Evolutionary conservation across 495 filamentous ascomycete genomes (phyloP).

Genomic region (Trichoderma asperelloides): DNA sequence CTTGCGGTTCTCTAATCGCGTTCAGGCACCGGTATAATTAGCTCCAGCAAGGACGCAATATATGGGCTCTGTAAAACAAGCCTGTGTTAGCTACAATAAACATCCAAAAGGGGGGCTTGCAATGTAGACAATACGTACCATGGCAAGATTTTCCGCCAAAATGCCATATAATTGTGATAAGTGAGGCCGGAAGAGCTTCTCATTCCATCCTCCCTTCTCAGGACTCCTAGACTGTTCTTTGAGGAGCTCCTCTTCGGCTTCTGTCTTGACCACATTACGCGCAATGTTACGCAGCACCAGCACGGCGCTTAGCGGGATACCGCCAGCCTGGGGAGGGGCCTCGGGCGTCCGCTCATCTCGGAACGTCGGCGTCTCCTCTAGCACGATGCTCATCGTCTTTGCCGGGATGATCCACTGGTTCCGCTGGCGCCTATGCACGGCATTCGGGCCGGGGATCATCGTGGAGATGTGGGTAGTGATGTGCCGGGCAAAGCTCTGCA

Average conservation of each 20-base stretch:
- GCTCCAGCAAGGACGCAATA: slow-evolving; percentile 9
- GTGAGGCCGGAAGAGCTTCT: slow-evolving; percentile 42
- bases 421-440: slow-evolving; percentile 30
- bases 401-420: slow-evolving; percentile 39
- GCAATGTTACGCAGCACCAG: slow-evolving; percentile 87
- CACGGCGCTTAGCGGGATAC: slow-evolving; percentile 75
- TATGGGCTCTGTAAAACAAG: slow-evolving; percentile 8
- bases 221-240: slow-evolving; percentile 33
- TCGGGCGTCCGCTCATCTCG: slow-evolving; percentile 62
- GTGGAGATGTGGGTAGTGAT: slow-evolving; percentile 55
- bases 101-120: background rate
- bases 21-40: background rate
- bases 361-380: slow-evolving; percentile 52
- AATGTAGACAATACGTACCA: slow-evolving; percentile 23
- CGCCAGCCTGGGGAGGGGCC: slow-evolving; percentile 55
- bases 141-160: slow-evolving; percentile 42
- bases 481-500: slow-evolving; percentile 46
- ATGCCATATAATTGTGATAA: slow-evolving; percentile 41
- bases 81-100: background rate
- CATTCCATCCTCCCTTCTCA: slow-evolving; percentile 34
- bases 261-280: slow-evolving; percentile 56
- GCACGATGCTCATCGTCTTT: slow-evolving; percentile 41
- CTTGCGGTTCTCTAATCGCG: background rate
- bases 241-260: slow-evolving; percentile 43
- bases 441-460: slow-evolving; percentile 25